A percentile compares a stretch with the other conserved stretches of the same genome.
Evolutionary conservation across 2,329 filamentous ascomycete species (phyloP).

Genomic region (Ramichloridium luteum): DNA sequence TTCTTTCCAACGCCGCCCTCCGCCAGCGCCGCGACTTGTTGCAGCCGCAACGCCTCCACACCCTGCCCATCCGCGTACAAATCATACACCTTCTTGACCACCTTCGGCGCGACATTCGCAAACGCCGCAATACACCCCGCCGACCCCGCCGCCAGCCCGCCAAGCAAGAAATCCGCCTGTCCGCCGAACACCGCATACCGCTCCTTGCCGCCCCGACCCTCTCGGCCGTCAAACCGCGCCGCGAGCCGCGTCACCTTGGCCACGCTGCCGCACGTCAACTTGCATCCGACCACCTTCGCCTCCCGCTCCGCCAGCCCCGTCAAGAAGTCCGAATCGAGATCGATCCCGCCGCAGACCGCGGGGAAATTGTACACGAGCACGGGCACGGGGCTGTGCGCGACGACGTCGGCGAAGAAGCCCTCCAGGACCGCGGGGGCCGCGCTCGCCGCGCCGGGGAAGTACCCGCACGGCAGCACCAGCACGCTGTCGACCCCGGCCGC

Average conservation of each 20-base stretch:
- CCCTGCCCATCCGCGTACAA: constrained; percentile 44
- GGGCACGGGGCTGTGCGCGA: constrained; percentile 30
- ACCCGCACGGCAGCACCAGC: constrained; percentile 31
- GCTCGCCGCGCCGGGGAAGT: constrained; percentile 45
- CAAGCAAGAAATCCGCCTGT: constrained; percentile 58
- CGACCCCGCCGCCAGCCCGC: constrained; percentile 40
- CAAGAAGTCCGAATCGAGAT: constrained; percentile 56
- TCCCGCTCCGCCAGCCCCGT: constrained; percentile 41
- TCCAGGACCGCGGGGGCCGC: constrained; percentile 30
- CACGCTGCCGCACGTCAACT: constrained; percentile 62
- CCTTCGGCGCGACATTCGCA: constrained; percentile 42
- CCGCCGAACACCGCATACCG: constrained; percentile 63
- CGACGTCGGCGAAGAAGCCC: constrained; percentile 38
- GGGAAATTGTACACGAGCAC: constrained; percentile 64
- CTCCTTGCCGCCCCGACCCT: too few species aligned
- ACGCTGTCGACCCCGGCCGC: constrained; percentile 32
- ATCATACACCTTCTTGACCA: constrained; percentile 43
- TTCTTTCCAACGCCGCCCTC: constrained; percentile 52
- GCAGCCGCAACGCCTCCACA: constrained; percentile 45
- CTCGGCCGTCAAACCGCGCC: constrained; percentile 35
- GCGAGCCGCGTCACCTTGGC: constrained; percentile 57
- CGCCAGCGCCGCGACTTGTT: constrained; percentile 46
- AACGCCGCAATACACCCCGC: constrained; percentile 47
- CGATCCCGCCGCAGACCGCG: constrained; percentile 52
- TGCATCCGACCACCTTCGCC: constrained; percentile 56